Percentiles rank a stretch among this genome's conserved stretches.
These are phyloP conservation scores for Pythium vanterpoolii DNA, from an alignment of 352 stramenopile species.

Conservation along the genomic window DNA sequence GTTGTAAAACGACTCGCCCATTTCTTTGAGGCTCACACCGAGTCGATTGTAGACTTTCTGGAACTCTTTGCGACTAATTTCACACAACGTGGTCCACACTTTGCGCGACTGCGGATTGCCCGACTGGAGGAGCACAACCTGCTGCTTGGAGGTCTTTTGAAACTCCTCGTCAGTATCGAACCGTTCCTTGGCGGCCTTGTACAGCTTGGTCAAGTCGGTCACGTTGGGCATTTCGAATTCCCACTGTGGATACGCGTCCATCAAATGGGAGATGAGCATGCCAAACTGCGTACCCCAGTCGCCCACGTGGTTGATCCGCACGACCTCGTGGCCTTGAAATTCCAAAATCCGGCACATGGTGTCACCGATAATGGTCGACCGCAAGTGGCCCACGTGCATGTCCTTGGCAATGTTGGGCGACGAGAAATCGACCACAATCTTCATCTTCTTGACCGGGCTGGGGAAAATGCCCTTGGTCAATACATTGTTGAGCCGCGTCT, in stretches of 20 bases:
- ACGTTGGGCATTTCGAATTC: slow-evolving; percentile 93
- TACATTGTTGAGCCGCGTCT: slow-evolving; percentile 62
- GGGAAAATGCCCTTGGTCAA: slow-evolving; percentile 71
- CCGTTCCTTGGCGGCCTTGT: slow-evolving; percentile 92
- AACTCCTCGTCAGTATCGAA: slow-evolving; percentile 97
- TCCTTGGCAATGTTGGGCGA: slow-evolving; percentile 89
- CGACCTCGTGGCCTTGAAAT: slow-evolving; percentile 82
- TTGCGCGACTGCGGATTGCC: slow-evolving; percentile 80
- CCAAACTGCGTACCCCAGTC: slow-evolving; percentile 96
- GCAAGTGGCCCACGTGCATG: slow-evolving; percentile 87
- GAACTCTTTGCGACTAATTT: slow-evolving; percentile 82
- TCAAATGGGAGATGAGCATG: slow-evolving; percentile 99
- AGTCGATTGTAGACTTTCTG: slow-evolving; percentile 86
- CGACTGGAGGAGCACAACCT: slow-evolving; percentile 98
- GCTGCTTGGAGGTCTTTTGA: slow-evolving; percentile 94
- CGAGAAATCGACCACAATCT: slow-evolving; percentile 81
- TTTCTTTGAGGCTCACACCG: slow-evolving; percentile 67
- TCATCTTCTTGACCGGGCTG: slow-evolving; percentile 78
- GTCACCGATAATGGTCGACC: slow-evolving; percentile 91
- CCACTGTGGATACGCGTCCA: slow-evolving; percentile 95
- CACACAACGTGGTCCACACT: slow-evolving; percentile 80
- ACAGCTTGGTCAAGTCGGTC: slow-evolving; percentile 93
- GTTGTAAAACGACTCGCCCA: slow-evolving; percentile 88
- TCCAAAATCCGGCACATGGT: slow-evolving; percentile 86
- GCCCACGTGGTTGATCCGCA: slow-evolving; percentile 82